A percentile compares a stretch with the other conserved stretches of the same genome.
phyloP scores from a whole-genome alignment of 495 filamentous ascomycete species.

The Hapsidospora chrysogenum region DNA sequence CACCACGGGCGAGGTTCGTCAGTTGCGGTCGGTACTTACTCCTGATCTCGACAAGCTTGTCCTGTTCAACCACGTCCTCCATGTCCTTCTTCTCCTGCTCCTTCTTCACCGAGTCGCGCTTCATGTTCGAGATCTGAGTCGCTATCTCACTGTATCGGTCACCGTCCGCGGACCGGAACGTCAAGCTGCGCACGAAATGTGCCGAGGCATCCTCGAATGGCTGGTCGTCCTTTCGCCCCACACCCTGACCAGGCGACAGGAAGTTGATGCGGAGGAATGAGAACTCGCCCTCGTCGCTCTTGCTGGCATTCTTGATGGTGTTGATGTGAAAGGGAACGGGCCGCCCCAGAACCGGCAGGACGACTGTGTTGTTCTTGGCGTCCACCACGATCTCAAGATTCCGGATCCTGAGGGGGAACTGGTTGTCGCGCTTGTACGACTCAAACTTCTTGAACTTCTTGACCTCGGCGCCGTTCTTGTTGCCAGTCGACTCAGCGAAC shows the following conservation, averaged over 20 bases:
- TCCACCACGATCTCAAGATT: constrained; percentile 84
- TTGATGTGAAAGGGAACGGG: constrained; percentile 98
- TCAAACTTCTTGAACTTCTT: constrained; percentile 98
- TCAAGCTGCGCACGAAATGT: constrained; percentile 89
- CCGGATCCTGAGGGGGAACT: constrained; percentile 66
- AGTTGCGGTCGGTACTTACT: constrained; percentile 33
- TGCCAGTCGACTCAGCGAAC: constrained; percentile 64
- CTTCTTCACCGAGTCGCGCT: constrained; percentile 72
- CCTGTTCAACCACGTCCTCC: constrained; percentile 99
- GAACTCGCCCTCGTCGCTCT: constrained; percentile 86
- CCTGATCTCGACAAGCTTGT: constrained; percentile 82
- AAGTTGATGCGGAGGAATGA: constrained; percentile 94
- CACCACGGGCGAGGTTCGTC: background rate
- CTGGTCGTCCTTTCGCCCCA: constrained; percentile 94
- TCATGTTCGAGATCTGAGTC: constrained; percentile 80
- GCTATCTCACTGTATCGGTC: constrained; percentile 78
- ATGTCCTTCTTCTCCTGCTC: constrained; percentile 99
- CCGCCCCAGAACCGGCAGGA: constrained; percentile 92
- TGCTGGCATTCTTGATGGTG: constrained; percentile 95
- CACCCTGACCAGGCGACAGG: constrained; percentile 90
- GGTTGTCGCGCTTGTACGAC: constrained; percentile 96
- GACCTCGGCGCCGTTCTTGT: constrained; percentile 74
- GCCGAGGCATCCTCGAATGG: constrained; percentile 94
- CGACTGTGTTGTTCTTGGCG: constrained; percentile 70
- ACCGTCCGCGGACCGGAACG: constrained; percentile 78